A percentile compares a stretch with the other conserved stretches of the same genome.
Conservation (phyloP, 164 flowering plant species). For the Sextonia rubra region DNA sequence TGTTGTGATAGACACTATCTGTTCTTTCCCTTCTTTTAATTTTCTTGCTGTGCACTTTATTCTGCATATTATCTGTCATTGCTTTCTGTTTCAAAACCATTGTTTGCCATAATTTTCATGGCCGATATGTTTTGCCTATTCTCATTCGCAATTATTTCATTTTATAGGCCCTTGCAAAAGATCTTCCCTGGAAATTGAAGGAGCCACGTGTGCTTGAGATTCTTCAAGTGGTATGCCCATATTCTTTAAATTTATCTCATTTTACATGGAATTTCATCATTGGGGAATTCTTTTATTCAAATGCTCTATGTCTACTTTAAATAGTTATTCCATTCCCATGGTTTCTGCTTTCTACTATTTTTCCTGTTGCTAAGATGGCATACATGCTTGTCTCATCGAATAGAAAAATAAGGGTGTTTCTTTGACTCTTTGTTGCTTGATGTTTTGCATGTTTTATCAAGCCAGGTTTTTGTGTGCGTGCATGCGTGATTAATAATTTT, state of each 20-base stretch:
- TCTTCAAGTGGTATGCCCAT: conserved; percentile 79
- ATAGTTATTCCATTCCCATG: background rate
- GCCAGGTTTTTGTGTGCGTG: no score
- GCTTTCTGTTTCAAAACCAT: background rate
- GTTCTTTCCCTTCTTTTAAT: background rate
- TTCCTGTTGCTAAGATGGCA: background rate
- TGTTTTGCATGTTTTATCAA: no score
- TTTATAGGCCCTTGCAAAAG: conserved; percentile 95
- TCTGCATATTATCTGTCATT: background rate
- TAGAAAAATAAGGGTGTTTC: no score
- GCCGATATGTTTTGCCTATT: background rate
- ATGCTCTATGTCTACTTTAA: background rate
- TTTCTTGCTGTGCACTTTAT: background rate
- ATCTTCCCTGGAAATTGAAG: conserved; percentile 89
- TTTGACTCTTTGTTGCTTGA: no score
- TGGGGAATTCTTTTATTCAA: background rate
- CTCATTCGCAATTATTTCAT: background rate
- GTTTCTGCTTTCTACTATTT: background rate
- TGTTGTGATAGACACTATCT: background rate
- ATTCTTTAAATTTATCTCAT: background rate
- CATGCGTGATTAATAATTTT: no score
- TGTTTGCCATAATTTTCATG: background rate
- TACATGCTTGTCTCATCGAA: background rate
- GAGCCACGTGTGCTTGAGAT: conserved; percentile 86
- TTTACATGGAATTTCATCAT: background rate